A percentile compares a stretch with the other conserved stretches of the same genome.
phyloP scores from a whole-genome alignment of 176 grass and related monocot species.

The Aegilops bicornis region DNA sequence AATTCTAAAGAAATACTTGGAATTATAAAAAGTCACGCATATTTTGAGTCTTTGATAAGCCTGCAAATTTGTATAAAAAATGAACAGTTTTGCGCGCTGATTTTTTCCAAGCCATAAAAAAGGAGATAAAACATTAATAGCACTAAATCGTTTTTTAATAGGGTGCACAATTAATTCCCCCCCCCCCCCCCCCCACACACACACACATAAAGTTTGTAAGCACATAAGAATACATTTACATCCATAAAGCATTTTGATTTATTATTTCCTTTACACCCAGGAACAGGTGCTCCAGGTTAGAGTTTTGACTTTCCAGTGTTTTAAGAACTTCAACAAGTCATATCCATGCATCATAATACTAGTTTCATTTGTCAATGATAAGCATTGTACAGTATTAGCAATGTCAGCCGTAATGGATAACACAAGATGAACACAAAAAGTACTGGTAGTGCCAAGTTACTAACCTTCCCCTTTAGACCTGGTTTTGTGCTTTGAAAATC shows the following conservation, averaged over 20 bases:
- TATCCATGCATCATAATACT: constrained; percentile 11
- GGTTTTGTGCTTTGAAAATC: constrained; percentile 41
- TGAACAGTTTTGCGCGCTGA: too few species aligned
- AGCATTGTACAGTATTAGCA: neutral
- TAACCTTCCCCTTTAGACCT: constrained; percentile 50
- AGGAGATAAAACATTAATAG: neutral
- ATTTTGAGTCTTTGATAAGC: neutral
- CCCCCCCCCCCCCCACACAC: too few species aligned
- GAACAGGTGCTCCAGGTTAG: neutral
- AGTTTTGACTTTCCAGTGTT: neutral
- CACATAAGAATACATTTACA: neutral
- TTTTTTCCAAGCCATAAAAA: neutral
- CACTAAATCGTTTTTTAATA: neutral
- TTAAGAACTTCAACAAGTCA: neutral
- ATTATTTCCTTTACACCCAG: neutral
- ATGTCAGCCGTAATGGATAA: neutral
- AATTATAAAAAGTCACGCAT: too few species aligned
- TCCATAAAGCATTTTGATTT: neutral
- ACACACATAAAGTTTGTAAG: neutral
- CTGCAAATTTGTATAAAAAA: neutral
- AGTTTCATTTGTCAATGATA: neutral
- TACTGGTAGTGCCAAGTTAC: constrained; percentile 23
- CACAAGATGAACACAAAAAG: constrained; percentile 4
- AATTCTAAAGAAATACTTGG: neutral
- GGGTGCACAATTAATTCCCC: too few species aligned